Base-by-base conservation (phyloP, 441 rosid species). In the Pelargonium citronellum region DNA sequence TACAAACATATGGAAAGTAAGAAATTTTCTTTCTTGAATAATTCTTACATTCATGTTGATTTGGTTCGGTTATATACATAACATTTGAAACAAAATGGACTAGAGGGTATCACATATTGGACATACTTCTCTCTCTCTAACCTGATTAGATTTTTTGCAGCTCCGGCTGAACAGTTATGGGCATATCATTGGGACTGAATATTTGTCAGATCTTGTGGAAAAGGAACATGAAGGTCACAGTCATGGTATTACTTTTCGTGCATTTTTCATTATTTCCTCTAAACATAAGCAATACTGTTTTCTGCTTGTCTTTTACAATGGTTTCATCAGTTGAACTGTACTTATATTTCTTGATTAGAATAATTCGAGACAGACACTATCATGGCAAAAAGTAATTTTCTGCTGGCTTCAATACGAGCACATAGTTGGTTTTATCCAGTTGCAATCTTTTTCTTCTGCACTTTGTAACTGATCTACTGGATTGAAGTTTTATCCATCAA, bases 1-100 rank as follows among this genome's bases (percentile, higher is more conserved):
- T 79, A 95, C 98, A 69, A 92, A 85, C 80, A 88, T 95, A 73
- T 95, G 98, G 99, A 95, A 95, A 81, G 99, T 95, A 84, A 78
- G 82, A 63, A 3, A 39, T 27, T 60, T 57, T 41, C 69, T 68
- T 63, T 41, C 69, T 68, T 66, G 12, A 51, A 24, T 11, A 10
- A 24, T 47, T 24, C 57, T 24, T 46, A 22, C 4, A 30, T 6
- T 30, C 49, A 46, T 51, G 7, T 58, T 30, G 34, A 11, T 22
- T 4, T 30, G 65, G 12, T 60, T 16, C 13, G 44, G 67, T 20
- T 49, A 20, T 37, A 61, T 20, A 8, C 4, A 58, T 15, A 62
- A 44, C 16, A 7, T n/a, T 7, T 62, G 57, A 13, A 30, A 66
- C 41, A 5, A 37, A 8, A 37, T 37, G 41, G 41, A 37, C 27